A percentile compares a stretch with the other conserved stretches of the same genome.
Conservation (phyloP, 805 yeast species). For the Ogataea zsoltii region DNA sequence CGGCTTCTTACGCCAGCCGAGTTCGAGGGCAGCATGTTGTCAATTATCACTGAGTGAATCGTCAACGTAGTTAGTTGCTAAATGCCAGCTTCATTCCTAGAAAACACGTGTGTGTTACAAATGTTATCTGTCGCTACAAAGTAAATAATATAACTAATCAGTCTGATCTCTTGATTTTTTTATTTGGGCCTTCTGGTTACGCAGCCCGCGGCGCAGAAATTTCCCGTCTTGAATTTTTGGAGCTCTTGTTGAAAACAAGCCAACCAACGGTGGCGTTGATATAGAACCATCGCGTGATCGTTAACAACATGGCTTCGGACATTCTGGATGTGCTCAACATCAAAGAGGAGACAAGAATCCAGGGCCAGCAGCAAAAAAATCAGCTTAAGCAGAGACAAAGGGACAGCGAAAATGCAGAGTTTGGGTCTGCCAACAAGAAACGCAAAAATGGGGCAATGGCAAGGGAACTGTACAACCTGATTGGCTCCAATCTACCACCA, state of each 20-base stretch:
- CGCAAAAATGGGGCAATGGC: slow-evolving; percentile 65
- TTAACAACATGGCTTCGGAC: slow-evolving; percentile 46
- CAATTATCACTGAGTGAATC: neutral
- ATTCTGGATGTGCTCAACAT: slow-evolving; percentile 76
- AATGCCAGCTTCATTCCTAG: too few relatives aligned
- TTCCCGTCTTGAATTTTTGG: neutral
- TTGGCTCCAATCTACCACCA: slow-evolving; percentile 94
- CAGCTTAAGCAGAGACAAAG: slow-evolving; percentile 32
- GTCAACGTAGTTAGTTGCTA: neutral
- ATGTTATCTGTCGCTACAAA: neutral
- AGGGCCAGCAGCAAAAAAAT: slow-evolving; percentile 35
- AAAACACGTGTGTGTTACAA: neutral
- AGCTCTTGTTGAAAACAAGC: neutral
- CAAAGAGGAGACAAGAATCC: slow-evolving; percentile 44
- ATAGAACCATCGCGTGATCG: neutral
- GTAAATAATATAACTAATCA: slow-evolving; percentile 1
- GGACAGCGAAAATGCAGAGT: slow-evolving; percentile 16
- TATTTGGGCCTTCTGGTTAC: slow-evolving; percentile 7
- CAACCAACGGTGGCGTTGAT: too few relatives aligned
- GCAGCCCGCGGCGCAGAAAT: slow-evolving; percentile 11
- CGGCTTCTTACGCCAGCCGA: slow-evolving; percentile 40
- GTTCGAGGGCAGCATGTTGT: slow-evolving; percentile 20
- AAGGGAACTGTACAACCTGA: slow-evolving; percentile 80
- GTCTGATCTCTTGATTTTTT: neutral
- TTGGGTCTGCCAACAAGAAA: slow-evolving; percentile 30